Conservation (phyloP, 441 rosid genomes). For the Hura crepitans region DNA sequence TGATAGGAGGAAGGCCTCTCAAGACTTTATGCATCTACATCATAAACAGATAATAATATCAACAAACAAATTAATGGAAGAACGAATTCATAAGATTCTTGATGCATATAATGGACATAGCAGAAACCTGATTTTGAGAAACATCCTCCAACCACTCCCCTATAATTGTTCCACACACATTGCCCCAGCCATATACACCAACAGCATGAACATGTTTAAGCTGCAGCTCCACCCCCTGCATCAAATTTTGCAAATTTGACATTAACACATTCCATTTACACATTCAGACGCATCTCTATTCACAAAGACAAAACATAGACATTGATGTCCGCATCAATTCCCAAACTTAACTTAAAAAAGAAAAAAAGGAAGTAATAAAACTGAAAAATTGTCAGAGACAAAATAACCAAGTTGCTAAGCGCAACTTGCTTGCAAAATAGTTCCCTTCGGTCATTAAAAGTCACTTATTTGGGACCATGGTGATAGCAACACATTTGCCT, state of each 20-base stretch:
- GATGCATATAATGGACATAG: slow-evolving; percentile 13
- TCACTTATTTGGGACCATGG: neutral
- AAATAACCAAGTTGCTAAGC: neutral
- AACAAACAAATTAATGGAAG: slow-evolving; percentile 13
- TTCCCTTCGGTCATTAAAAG: neutral
- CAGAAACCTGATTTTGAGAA: slow-evolving; percentile 88
- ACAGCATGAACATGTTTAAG: slow-evolving; percentile 90
- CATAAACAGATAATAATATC: slow-evolving; percentile 20
- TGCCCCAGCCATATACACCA: slow-evolving; percentile 92
- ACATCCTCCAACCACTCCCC: slow-evolving; percentile 99
- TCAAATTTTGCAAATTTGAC: slow-evolving; percentile 28
- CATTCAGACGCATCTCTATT: slow-evolving; percentile 6
- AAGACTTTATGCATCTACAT: slow-evolving; percentile 71
- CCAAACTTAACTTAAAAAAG: neutral
- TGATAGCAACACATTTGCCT: neutral
- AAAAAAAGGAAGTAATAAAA: neutral
- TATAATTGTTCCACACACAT: slow-evolving; percentile 78
- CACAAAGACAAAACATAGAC: neutral
- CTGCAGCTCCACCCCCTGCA: slow-evolving; percentile 90
- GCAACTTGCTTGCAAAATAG: neutral
- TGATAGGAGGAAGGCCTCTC: slow-evolving; percentile 72
- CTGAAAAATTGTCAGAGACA: neutral
- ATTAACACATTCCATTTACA: slow-evolving; percentile 22
- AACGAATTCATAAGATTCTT: slow-evolving; percentile 15
- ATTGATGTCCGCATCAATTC: slow-evolving; percentile 3